Conservation (phyloP, 2,329 filamentous ascomycete species). For the Pyrenochaeta sp. region DNA sequence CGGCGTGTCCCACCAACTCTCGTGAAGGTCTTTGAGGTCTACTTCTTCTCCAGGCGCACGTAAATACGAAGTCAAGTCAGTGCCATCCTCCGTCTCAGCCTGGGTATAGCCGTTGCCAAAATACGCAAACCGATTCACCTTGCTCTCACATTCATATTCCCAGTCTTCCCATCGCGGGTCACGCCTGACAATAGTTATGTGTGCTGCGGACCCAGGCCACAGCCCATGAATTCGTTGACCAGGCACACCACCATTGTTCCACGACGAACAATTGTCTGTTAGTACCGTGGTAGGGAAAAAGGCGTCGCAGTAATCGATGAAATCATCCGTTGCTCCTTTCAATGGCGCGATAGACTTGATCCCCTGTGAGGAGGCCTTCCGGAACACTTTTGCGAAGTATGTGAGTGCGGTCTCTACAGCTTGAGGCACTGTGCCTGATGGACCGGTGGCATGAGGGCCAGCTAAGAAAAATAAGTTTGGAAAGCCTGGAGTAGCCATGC, state of each 20-base stretch:
- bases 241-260: constrained; percentile 71
- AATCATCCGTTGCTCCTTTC: constrained; percentile 69
- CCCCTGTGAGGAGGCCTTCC: constrained; percentile 72
- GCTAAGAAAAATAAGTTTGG: constrained; percentile 73
- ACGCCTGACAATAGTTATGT: constrained; percentile 66
- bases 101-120: constrained; percentile 74
- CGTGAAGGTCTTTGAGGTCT: constrained; percentile 70
- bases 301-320: constrained; percentile 64
- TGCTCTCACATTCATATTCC: constrained; percentile 60
- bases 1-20: constrained; percentile 67
- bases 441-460: constrained; percentile 54
- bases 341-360: constrained; percentile 69
- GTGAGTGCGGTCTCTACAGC: constrained; percentile 71
- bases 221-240: constrained; percentile 72
- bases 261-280: constrained; percentile 71
- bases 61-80: constrained; percentile 72
- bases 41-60: constrained; percentile 60
- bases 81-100: constrained; percentile 64
- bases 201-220: constrained; percentile 74
- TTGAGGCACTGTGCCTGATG: constrained; percentile 72
- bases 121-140: constrained; percentile 65
- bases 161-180: constrained; percentile 68
- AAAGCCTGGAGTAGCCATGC: constrained; percentile 69
- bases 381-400: constrained; percentile 72
- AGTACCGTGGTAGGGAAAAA: constrained; percentile 62